Evolutionary conservation across 2,329 filamentous ascomycete genomes (phyloP), one percentile per base, ranked within the genome.

Genomic region (Monilinia fructigena): DNA sequence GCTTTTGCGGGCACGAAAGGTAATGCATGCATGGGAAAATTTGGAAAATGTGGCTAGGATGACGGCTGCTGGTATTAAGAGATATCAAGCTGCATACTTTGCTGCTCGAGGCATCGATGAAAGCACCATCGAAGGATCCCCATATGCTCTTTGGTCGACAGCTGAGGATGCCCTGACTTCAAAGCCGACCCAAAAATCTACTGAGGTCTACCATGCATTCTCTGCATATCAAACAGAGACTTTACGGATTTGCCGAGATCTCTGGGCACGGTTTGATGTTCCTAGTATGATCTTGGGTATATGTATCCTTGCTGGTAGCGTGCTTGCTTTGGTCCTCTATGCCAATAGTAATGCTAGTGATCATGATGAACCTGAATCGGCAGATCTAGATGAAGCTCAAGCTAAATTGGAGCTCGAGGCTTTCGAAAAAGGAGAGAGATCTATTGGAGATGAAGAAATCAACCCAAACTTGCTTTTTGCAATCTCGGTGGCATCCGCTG

Each of bases 211-310:
- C 72, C 70, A 82, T 2, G 85, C 88, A 0, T 94, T 91, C 74
- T 80, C 83, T 20, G 81, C 82, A 14, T 98, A 96, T 75, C 93
- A 97, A 76, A 81, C 82, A 40, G 86, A 91, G 75, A 97, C 90
- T 0, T 81, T 99, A 55, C 82, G 82, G 38, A 83, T 94, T 16
- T 98, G 92, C 80, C 91, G 93, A 75, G 85, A 83, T 50, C 81
- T 98, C 20, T 99, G 95, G 95, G 93, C 95, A 28, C 87, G 91
- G 47, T 99, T 99, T 72, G 92, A 99, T 76, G 82, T 97, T 26
- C 83, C 86, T 2, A 91, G 89, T 76, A 99, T 99, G 93, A 75
- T 89, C 18, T 82, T 90, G 69, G 95, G 95, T 56, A 87, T 98
- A 48, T 76, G 78, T 0, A 85, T 96, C 63, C 85, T 96, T 69